Conservation (phyloP, 1,139 yeast genomes). For the Yueomyces sp. region DNA sequence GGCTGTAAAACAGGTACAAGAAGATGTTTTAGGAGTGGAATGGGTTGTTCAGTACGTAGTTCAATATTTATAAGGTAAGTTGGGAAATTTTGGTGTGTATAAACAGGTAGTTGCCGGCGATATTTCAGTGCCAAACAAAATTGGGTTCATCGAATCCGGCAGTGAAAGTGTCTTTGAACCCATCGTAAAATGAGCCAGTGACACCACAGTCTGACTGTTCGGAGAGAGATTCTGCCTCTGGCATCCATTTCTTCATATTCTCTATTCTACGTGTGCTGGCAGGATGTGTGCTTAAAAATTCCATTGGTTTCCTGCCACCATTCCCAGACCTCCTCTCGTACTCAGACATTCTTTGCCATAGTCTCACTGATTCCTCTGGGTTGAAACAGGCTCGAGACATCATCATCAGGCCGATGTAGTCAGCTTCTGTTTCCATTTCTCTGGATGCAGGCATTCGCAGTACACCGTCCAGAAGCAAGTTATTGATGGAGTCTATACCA, state of each 20-base stretch:
- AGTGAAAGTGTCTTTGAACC: slow-evolving; percentile 10
- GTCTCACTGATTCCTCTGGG: slow-evolving; percentile 54
- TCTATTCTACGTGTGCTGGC: slow-evolving; percentile 60
- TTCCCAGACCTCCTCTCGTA: slow-evolving; percentile 34
- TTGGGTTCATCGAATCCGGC: neutral
- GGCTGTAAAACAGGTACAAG: too few species aligned
- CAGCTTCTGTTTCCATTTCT: slow-evolving; percentile 93
- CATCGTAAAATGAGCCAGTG: slow-evolving; percentile 8
- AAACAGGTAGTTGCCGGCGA: neutral
- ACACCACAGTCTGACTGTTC: slow-evolving; percentile 19
- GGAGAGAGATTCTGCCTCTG: slow-evolving; percentile 39
- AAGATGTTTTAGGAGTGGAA: too few species aligned
- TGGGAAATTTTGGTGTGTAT: too few species aligned
- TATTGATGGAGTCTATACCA: slow-evolving; percentile 41
- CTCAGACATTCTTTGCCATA: slow-evolving; percentile 75
- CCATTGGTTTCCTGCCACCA: slow-evolving; percentile 29
- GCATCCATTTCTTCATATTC: slow-evolving; percentile 62
- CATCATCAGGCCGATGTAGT: slow-evolving; percentile 80
- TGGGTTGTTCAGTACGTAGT: too few species aligned
- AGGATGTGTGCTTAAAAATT: slow-evolving; percentile 84
- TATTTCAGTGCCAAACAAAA: neutral
- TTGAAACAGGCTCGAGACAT: slow-evolving; percentile 85
- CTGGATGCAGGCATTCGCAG: slow-evolving; percentile 76
- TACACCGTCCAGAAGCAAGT: slow-evolving; percentile 44
- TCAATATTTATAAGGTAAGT: too few species aligned